Evolutionary conservation across 2,329 filamentous ascomycete species (phyloP), one percentile per base, ranked within the genome.

Genomic region (Diaporthe australafricana): DNA sequence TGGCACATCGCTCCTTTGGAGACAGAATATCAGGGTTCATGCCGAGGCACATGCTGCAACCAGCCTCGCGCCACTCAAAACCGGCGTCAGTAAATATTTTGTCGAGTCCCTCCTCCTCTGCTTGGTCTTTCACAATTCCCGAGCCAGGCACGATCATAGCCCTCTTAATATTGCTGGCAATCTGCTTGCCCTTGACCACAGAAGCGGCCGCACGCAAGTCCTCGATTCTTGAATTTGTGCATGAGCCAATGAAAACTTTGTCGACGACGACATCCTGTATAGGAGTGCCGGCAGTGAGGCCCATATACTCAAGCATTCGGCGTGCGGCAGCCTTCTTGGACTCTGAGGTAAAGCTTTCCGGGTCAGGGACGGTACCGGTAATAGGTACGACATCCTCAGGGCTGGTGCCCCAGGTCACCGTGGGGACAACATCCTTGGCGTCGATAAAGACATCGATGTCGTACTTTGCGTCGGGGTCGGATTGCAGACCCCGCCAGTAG

Each of bases 11-110:
- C 85, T 99, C 96, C 81, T 93, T 90, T 68, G 96, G 95, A 2
- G 95, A 91, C 57, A 98, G 89, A 75, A 99, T 98, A 81, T 99
- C 96, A 0, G 96, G 96, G 87, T 99, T 99, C 96, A 99, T 99
- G 81, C 96, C 96, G 70, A 99, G 89, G 81, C 96, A 98, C 96
- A 99, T 99, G 74, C 94, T 97, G 89, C 96, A 99, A 63, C 96
- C 96, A 76, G 96, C 96, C 85, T 99, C 96, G 80, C 96, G 91
- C 96, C 96, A 98, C 82, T 98, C 96, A 76, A 98, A 98, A 9
- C 96, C 96, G 62, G 96, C 95, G 74, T 97, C 94, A 11, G 85
- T 80, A 83, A 99, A 98, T 80, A 98, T 93, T 86, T 95, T 94
- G 84, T 98, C 94, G 5, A 99, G 90, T 68, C 96, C 96, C 83